Base-by-base conservation (phyloP, 345 rosid species). In the Eucalyptus pauciflora region DNA sequence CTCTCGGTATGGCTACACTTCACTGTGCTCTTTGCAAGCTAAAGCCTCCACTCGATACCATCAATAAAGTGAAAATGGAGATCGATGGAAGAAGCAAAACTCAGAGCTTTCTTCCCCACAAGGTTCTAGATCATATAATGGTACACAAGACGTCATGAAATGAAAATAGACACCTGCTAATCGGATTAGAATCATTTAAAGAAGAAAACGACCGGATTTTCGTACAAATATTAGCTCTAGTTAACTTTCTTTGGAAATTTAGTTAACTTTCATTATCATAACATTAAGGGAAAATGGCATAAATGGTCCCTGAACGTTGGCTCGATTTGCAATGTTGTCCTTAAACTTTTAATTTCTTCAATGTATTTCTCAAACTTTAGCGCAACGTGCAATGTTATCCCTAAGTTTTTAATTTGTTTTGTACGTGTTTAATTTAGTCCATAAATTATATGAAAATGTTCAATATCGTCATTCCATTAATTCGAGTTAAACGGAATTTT, bases 281-380 rank as follows among this genome's bases (percentile, higher is more conserved):
- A 18, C 25, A 17, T 37, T 20, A 2, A 71, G 7, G 14, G 8
- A 71, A 71, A 37, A 71, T 37, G 37, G 2, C 7, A 1, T 22
- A 37, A 71, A 71, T 69, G 4, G 7, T 71, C 14, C 25, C 0
- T 64, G 2, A 71, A 37, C 1, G 2, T 71, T 31, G 43, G 22
- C 6, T 16, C 4, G 6, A 71, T 33, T 10, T 37, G 7, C 0
- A 37, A 1, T 33, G 1, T 37, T 10, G 4, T 33, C 13, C 5
- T 37, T 71, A 10, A 71, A 33, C 7, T 69, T 33, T 69, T 33
- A 33, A 69, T 16, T 69, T 69, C 1, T 31, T 69, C 22, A 8
- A 33, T 69, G 2, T 69, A 33, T 0, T 16, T 31, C 0, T 33
- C 22, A 13, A 71, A 33, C 24, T 33, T 33, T 33, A 9, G 12